Evolutionary conservation across 1,139 yeast species (phyloP), one percentile per base, ranked within the genome.

Genomic region (Trichomonascaceae sp.): DNA sequence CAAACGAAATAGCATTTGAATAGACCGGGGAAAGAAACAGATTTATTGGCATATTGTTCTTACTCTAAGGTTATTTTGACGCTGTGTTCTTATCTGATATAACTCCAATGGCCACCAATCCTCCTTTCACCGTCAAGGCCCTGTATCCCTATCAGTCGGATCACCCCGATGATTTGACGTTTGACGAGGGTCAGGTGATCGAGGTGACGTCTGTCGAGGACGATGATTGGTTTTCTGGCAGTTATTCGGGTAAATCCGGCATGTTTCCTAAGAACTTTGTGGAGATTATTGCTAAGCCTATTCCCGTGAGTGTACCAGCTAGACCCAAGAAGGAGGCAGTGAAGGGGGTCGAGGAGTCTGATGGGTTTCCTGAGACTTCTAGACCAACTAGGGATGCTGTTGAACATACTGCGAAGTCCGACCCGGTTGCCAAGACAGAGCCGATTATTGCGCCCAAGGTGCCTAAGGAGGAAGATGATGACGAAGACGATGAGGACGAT

Each of bases 261-360:
- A 85, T 91, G 75, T 93, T 93, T 63, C 99, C 99, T 7, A 83
- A 81, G 68, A 84, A 83, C 66, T 93, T 88, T 73, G 98, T 93
- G 4, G 82, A 82, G 57, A 55, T 73, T 6, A 49, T 60, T 36
- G 58, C 38, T 17, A 51, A 51, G 32, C 49, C 55, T 13, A 18
- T 32, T 18, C 50, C 50, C 17, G 45, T 50, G 13, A 17, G 36
- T 3, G 52, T 50, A 7, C 52, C 52, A 15, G 45, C 47, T 17
- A 41, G 52, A 19, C 52, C 52, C 30, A 50, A 50, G 45, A 49
- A 43, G 43, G 17, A 36, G 17, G 18, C 41, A 12, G 18, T 32
- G 3, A 17, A 24, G 22, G 30, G n/a, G 3, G 15, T n/a, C 8
- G 30, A 44, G 27, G 47, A 44, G 47, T 6, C 24, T 22, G 24